Percentiles rank a stretch among this genome's conserved stretches.
Evolutionary conservation across 2,329 filamentous ascomycete species (phyloP).

Genomic region (Phoma herbarum): DNA sequence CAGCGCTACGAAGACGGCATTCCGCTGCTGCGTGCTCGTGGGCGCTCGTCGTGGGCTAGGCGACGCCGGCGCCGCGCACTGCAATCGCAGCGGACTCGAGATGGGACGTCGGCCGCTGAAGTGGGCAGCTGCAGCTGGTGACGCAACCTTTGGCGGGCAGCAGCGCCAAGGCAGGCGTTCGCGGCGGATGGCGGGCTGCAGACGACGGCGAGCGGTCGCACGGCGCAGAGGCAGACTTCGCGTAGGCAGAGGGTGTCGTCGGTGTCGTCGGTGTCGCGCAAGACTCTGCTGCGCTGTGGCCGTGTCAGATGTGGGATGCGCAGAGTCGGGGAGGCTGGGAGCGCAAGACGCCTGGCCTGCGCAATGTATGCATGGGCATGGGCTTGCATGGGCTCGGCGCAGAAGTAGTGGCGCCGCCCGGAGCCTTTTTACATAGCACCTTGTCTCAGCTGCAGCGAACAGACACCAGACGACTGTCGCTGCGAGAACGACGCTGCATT

Average conservation of each 20-base stretch:
- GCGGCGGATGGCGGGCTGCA: conserved; percentile 3
- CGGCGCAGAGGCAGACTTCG: conserved; percentile 4
- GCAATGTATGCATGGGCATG: conserved; percentile 16
- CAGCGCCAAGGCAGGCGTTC: conserved; percentile 33
- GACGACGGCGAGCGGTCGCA: conserved; percentile 3
- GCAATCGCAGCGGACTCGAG: conserved; percentile 18
- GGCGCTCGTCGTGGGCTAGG: conserved; percentile 22
- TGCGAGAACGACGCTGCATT: neutral
- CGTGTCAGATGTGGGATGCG: conserved; percentile 2
- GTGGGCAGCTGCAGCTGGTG: conserved; percentile 24
- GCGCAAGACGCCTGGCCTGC: conserved; percentile 27
- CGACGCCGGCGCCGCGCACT: conserved; percentile 25
- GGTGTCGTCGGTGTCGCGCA: conserved; percentile 3
- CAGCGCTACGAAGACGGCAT: conserved; percentile 34
- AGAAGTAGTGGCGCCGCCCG: conserved; percentile 9
- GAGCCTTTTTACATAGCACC: conserved; percentile 4
- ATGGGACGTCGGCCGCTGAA: neutral
- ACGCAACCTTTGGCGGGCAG: conserved; percentile 29
- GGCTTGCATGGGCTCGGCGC: conserved; percentile 18
- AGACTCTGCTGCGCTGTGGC: conserved; percentile 21
- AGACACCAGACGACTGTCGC: neutral
- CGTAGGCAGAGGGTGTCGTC: conserved; percentile 5
- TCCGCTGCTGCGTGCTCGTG: conserved; percentile 1
- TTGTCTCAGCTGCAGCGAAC: conserved; percentile 1
- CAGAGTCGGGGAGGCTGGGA: conserved; percentile 25